Percentiles rank a stretch among this genome's conserved stretches.
Conservation (phyloP, 2,329 filamentous ascomycete genomes). For the Epichloe sibirici region DNA sequence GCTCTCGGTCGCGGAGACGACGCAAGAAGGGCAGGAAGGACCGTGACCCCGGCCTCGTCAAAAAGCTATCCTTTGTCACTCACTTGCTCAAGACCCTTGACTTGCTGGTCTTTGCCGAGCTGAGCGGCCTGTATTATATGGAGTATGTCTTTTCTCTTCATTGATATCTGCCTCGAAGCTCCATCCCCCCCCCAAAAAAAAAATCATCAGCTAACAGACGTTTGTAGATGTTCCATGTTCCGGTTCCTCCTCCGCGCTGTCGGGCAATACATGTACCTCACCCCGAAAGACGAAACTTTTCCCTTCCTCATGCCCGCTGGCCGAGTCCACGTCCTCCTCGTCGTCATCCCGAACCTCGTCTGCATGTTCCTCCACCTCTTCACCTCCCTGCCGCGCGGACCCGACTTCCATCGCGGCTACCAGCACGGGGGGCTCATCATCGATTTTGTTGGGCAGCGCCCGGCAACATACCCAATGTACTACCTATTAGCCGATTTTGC, state of each 20-base stretch:
- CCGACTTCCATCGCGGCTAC: conserved; percentile 51
- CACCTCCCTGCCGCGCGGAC: conserved; percentile 40
- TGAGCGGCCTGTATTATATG: conserved; percentile 57
- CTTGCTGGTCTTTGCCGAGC: conserved; percentile 50
- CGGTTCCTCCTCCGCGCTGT: conserved; percentile 46
- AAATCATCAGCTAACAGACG: background rate
- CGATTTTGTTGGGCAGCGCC: conserved; percentile 56
- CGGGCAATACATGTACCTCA: conserved; percentile 51
- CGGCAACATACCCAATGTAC: conserved; percentile 43
- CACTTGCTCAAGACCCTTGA: conserved; percentile 50
- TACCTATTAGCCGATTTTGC: conserved; percentile 44
- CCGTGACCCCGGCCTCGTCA: conserved; percentile 32
- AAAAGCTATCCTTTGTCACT: conserved; percentile 48
- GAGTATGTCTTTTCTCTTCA: conserved; percentile 37
- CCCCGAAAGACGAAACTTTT: conserved; percentile 46
- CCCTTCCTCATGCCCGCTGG: conserved; percentile 43
- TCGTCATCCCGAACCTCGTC: conserved; percentile 45
- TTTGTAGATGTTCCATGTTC: conserved; percentile 49
- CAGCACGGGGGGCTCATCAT: conserved; percentile 55
- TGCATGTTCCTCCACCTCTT: conserved; percentile 50
- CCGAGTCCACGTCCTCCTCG: conserved; percentile 42
- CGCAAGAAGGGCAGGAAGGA: conserved; percentile 25
- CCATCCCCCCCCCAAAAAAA: background rate
- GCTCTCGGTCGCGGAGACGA: conserved; percentile 19
- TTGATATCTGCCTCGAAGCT: background rate